phyloP scores from a whole-genome alignment of 345 rosid genomes.

The Pistacia integerrima region DNA sequence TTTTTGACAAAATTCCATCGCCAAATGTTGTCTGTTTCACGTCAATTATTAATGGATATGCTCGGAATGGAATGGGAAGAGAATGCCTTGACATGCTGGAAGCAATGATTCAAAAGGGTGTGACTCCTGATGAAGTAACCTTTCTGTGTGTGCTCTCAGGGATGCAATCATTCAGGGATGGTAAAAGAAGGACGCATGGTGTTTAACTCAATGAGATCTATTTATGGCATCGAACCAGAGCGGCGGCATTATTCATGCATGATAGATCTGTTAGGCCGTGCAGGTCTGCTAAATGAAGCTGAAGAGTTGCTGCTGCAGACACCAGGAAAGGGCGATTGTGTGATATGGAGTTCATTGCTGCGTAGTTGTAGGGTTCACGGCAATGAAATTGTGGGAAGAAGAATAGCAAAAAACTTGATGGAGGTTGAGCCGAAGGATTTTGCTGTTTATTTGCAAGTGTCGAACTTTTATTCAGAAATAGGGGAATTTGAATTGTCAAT shows the following conservation, averaged over 20 bases:
- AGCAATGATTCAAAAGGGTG: slow-evolving; percentile 52
- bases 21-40: slow-evolving; percentile 72
- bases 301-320: slow-evolving; percentile 57
- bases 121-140: slow-evolving; percentile 71
- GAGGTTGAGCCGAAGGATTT: slow-evolving; percentile 56
- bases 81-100: slow-evolving; percentile 57
- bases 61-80: slow-evolving; percentile 71
- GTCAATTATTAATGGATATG: slow-evolving; percentile 62
- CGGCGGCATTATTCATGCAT: slow-evolving; percentile 69
- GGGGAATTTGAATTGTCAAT: slow-evolving; percentile 61
- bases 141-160: slow-evolving; percentile 66
- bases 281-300: slow-evolving; percentile 69
- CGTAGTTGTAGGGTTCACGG: slow-evolving; percentile 67
- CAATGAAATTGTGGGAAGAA: slow-evolving; percentile 63
- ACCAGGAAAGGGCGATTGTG: slow-evolving; percentile 49
- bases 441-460: slow-evolving; percentile 58
- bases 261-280: slow-evolving; percentile 80
- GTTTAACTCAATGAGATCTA: slow-evolving; percentile 49
- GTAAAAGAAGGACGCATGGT: slow-evolving; percentile 64
- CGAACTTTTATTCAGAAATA: slow-evolving; percentile 66
- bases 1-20: slow-evolving; percentile 49
- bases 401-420: slow-evolving; percentile 61
- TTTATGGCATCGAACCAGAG: slow-evolving; percentile 51
- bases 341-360: slow-evolving; percentile 79
- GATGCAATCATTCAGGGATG: slow-evolving; percentile 78